Percentiles rank a stretch among this genome's conserved stretches.
These are phyloP conservation scores for Echria macrotheca DNA, from an alignment of 495 filamentous ascomycete genomes.

Conservation along the genomic window DNA sequence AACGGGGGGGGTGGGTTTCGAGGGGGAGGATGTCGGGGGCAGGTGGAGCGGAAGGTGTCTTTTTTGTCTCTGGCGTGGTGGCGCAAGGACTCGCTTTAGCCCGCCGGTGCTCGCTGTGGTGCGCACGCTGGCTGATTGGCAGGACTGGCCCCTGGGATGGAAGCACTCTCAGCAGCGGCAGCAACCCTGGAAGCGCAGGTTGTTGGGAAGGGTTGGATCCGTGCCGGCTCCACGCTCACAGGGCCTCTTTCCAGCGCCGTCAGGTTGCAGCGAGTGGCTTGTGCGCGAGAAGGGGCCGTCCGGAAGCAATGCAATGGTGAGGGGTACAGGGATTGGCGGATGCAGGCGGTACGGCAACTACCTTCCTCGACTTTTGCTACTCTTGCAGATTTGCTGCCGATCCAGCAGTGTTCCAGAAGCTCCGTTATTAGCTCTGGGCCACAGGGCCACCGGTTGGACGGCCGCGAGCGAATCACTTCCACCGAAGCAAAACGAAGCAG, in stretches of 20 bases:
- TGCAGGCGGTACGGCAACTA: conserved; percentile 14
- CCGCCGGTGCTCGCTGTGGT: conserved; percentile 13
- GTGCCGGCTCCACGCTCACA: conserved; percentile 22
- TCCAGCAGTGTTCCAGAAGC: conserved; percentile 24
- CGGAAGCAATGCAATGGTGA: conserved; percentile 18
- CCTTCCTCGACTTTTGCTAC: conserved; percentile 16
- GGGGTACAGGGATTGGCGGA: conserved; percentile 19
- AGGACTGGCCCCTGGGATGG: conserved; percentile 11
- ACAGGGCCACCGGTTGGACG: conserved; percentile 1
- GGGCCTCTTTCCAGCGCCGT: conserved; percentile 5
- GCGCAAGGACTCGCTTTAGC: conserved; percentile 27
- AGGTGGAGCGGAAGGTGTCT: conserved; percentile 19
- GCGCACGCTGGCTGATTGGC: conserved; percentile 22
- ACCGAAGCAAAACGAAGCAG: neutral
- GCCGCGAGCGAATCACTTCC: conserved; percentile 1
- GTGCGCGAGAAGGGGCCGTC: conserved; percentile 19
- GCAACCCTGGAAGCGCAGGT: neutral
- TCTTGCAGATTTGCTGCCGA: conserved; percentile 14
- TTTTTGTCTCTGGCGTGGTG: conserved; percentile 24
- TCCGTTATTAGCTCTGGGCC: conserved; percentile 9
- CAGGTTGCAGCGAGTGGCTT: conserved; percentile 16
- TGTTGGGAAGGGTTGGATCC: conserved; percentile 13
- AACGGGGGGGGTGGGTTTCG: neutral
- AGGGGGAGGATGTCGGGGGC: neutral
- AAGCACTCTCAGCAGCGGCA: too few relatives aligned